Base-by-base conservation (phyloP, 2,329 filamentous ascomycete genomes). In the Fusarium guadeloupense region DNA sequence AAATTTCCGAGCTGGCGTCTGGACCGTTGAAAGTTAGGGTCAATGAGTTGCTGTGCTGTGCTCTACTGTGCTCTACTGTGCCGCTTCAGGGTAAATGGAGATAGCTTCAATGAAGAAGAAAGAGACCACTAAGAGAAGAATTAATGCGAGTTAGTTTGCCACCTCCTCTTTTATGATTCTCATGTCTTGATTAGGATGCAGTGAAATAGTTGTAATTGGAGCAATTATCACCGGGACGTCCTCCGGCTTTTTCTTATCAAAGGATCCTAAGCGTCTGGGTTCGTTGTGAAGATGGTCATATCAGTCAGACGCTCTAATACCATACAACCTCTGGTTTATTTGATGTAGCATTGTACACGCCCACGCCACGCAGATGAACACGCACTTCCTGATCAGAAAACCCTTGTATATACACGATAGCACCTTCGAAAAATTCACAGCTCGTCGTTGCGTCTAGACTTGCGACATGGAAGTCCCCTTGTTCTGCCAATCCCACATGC, bases 131-230 rank as follows among this genome's bases (percentile, higher is more conserved):
- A 23, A 41, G n/a, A 34, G 4, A 6, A 23, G 9, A 10, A 43
- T 25, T 35, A 28, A 35, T 53, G 47, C 38, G 16, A 45, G 38
- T 17, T 12, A 31, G 14, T 44, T 60, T 19, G 57, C 49, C 57
- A 60, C 57, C 55, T 60, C 55, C 49, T 60, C 54, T 42, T 60
- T 31, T 30, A 33, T 38, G 48, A 60, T 38, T 41, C 25, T 49
- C 17, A 42, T 60, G 49, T 33, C 39, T 60, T 28, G 30, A 38
- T 55, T n/a, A n/a, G n/a, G n/a, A n/a, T n/a, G n/a, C 38, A 40
- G 39, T 54, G 14, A 23, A 42, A 20, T 23, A 30, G 26, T 10
- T 10, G 6, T 28, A 12, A 9, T 25, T 25, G 23, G 6, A 9
- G 9, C 23, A 25, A 25, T 25, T 25, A 25, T 25, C 9, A 25